Evolutionary conservation across 2,329 filamentous ascomycete genomes (phyloP).

Genomic region (Phyllosticta ampelicida): DNA sequence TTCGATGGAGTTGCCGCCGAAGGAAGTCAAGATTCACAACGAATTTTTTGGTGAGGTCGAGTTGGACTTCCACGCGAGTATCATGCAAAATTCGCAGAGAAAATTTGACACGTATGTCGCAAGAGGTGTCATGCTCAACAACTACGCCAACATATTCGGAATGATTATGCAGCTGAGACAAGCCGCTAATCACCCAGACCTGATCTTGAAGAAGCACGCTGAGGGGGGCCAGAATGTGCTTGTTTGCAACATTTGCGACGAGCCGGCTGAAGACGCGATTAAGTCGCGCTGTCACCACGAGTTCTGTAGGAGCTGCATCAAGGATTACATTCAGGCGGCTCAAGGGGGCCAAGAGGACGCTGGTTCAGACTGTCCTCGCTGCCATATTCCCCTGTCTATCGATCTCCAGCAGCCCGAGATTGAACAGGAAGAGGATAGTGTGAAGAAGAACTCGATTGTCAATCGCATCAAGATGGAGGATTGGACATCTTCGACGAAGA

Average conservation of each 20-base stretch:
- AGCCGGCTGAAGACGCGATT: constrained; percentile 89
- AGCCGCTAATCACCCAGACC: constrained; percentile 89
- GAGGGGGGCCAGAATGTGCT: constrained; percentile 83
- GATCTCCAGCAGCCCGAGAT: constrained; percentile 94
- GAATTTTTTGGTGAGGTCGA: constrained; percentile 97
- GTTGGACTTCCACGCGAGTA: constrained; percentile 86
- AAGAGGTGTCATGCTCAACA: constrained; percentile 84
- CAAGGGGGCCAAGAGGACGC: constrained; percentile 48
- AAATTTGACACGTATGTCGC: constrained; percentile 94
- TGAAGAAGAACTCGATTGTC: constrained; percentile 96
- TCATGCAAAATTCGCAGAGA: constrained; percentile 84
- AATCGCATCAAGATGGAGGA: constrained; percentile 98
- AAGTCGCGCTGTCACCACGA: constrained; percentile 88
- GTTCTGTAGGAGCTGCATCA: constrained; percentile 73
- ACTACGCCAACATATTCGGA: constrained; percentile 98
- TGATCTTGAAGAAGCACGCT: constrained; percentile 79
- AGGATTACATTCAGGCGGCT: constrained; percentile 68
- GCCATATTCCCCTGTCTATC: constrained; percentile 80
- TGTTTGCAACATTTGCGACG: constrained; percentile 91
- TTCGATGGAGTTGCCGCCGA: constrained; percentile 92
- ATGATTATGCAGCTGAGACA: constrained; percentile 99
- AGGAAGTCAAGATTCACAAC: constrained; percentile 82
- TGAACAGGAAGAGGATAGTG: constrained; percentile 73
- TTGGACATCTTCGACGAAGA: constrained; percentile 97
- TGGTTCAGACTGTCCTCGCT: constrained; percentile 66